Evolutionary conservation across 1,284 basidiomycete genomes (phyloP).

Genomic region (Cerioporus squamosus): DNA sequence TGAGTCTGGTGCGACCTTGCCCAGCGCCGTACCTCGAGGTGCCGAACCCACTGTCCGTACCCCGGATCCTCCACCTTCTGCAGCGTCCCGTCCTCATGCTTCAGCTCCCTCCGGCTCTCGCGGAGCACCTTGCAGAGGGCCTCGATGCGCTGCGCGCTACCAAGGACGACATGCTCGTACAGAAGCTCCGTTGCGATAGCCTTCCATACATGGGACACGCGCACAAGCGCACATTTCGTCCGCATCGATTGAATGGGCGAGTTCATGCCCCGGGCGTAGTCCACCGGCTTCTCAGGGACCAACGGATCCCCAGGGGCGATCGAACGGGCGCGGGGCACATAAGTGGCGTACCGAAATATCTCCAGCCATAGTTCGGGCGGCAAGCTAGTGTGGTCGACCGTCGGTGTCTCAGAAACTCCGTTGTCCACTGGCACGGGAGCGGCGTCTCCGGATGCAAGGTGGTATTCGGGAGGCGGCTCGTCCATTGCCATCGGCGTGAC

Average conservation of each 20-base stretch:
- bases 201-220: conserved; percentile 55
- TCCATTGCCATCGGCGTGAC: not conserved
- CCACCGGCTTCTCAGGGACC: conserved; percentile 28
- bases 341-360: conserved; percentile 60
- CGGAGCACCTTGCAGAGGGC: conserved; percentile 23
- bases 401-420: not conserved
- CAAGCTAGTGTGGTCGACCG: conserved; percentile 32
- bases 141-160: conserved; percentile 23
- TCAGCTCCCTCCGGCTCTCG: conserved; percentile 17
- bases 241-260: conserved; percentile 41
- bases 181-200: conserved; percentile 47
- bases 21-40: conserved; percentile 29
- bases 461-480: not conserved
- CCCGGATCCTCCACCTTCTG: conserved; percentile 10
- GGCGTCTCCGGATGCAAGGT: not conserved
- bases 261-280: conserved; percentile 33
- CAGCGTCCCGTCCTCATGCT: not conserved
- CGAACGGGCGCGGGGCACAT: conserved; percentile 39
- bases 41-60: conserved; percentile 29
- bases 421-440: not conserved
- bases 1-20: conserved; percentile 16
- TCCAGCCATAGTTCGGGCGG: conserved; percentile 61
- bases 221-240: conserved; percentile 52
- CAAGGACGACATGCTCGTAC: conserved; percentile 47
- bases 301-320: conserved; percentile 30